Percentiles rank a stretch among this genome's conserved stretches.
These are phyloP conservation scores for Poterioochromonas sp. DNA, from an alignment of 352 stramenopile genomes.

Conservation along the genomic window DNA sequence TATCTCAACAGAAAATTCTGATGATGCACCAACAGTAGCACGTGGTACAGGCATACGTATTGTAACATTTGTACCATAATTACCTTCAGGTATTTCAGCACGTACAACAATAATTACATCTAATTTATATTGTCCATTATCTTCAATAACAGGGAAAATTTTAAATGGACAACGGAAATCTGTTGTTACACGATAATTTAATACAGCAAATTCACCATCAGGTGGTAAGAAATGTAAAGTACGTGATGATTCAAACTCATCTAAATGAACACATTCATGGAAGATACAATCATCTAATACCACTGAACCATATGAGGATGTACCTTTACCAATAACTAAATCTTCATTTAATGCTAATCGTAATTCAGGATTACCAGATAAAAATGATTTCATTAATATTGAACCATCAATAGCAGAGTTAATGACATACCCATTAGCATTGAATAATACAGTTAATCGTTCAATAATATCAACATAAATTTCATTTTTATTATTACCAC, in stretches of 20 bases:
- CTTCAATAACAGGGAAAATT: slow-evolving; percentile 92
- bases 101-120: slow-evolving; percentile 51
- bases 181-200: slow-evolving; percentile 95
- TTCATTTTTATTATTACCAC: slow-evolving; percentile 81
- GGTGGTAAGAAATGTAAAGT: slow-evolving; percentile 72
- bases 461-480: slow-evolving; percentile 99
- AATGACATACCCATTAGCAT: slow-evolving; percentile 86
- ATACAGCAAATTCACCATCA: slow-evolving; percentile 80
- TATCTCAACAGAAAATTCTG: not conserved
- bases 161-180: slow-evolving; percentile 93
- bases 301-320: slow-evolving; percentile 67
- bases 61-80: slow-evolving; percentile 90
- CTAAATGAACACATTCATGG: slow-evolving; percentile 93
- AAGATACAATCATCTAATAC: slow-evolving; percentile 97
- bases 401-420: slow-evolving; percentile 90
- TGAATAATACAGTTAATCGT: slow-evolving; percentile 92
- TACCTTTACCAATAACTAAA: slow-evolving; percentile 77
- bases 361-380: slow-evolving; percentile 93
- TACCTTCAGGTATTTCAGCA: slow-evolving; percentile 54
- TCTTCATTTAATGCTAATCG: slow-evolving; percentile 91
- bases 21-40: not conserved
- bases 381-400: slow-evolving; percentile 96
- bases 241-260: slow-evolving; percentile 80
- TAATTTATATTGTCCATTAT: slow-evolving; percentile 79
- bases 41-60: slow-evolving; percentile 84